These are phyloP conservation scores for Talaromyces sp. DNA, from an alignment of 2,329 filamentous ascomycete genomes.

Conservation along the genomic window DNA sequence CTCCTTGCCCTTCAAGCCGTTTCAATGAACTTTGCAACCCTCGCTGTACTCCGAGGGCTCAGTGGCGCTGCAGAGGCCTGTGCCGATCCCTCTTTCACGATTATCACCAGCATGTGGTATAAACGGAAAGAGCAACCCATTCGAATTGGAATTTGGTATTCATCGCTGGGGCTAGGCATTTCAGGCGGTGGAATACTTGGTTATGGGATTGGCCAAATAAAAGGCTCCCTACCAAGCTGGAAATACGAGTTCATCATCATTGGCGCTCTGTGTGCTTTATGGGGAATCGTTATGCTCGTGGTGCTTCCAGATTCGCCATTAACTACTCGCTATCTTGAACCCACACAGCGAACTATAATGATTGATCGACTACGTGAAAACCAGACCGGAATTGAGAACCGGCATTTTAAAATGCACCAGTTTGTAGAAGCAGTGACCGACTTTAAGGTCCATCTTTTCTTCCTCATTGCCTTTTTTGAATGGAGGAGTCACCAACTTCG, in stretches of 20 bases:
- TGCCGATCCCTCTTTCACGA: background rate
- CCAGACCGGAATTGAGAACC: constrained; percentile 1
- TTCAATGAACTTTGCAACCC: background rate
- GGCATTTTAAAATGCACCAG: background rate
- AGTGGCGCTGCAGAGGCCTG: background rate
- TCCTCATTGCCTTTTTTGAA: constrained; percentile 16
- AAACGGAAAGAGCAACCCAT: background rate
- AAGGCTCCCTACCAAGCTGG: background rate
- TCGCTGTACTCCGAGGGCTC: background rate
- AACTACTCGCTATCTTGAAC: background rate
- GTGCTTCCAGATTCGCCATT: background rate
- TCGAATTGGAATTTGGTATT: constrained; percentile 13
- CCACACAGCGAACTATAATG: background rate
- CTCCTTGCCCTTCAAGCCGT: background rate
- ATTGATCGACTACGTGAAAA: background rate
- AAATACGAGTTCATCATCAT: background rate
- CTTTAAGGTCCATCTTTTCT: constrained; percentile 17
- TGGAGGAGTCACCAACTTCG: constrained; percentile 52
- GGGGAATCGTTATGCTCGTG: background rate
- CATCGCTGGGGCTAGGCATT: constrained; percentile 55
- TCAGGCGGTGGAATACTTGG: background rate
- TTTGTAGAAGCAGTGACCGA: background rate
- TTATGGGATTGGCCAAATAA: background rate
- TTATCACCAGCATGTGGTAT: background rate
- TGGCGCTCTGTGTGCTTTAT: background rate